Base-by-base conservation (phyloP, 2,329 filamentous ascomycete species). In the Monilinia fructicola region DNA sequence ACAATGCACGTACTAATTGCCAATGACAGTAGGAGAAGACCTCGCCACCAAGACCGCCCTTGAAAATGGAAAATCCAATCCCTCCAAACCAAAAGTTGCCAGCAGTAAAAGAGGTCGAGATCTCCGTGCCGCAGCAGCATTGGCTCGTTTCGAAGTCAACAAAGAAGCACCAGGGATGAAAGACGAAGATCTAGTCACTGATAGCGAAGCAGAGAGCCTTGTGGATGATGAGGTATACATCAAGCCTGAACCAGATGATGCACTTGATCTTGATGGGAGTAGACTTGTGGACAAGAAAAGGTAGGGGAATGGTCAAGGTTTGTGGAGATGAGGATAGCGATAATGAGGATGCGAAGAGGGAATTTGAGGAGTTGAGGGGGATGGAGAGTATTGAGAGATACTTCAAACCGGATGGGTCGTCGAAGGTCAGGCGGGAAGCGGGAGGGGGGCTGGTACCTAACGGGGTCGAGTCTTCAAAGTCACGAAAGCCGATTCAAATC, bases 291-390 rank as follows among this genome's bases (percentile, higher is more conserved):
- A 93, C 73, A 80, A 81, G 11, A 84, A 84, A 89, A 64, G 91
- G 90, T 0, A 81, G 84, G 26, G 83, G 84, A 16, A 82, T 96
- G 82, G 79, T 94, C 68, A 90, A 86, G 72, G 86, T 95, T 1
- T 95, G 92, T 74, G 89, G 88, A 69, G 89, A 90, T 54, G 89
- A 92, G 69, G 81, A 81, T 74, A 82, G 83, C 3, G 82, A 84
- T 48, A 31, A 89, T 65, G 79, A 81, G 23, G 81, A 86, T 72
- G 83, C 81, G 3, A 81, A 84, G 73, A 81, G 84, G 40, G 90
- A 96, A 77, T 79, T 92, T 72, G 81, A 83, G 18, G 91, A 96
- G 76, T 79, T 95, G 62, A 83, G 83, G 63, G 80, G 79, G 21
- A 76, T 85, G 7, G 69, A 70, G 53, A 31, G 79, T 23, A 76